These are phyloP conservation scores for Lactarius pseudohatsudake DNA, from an alignment of 768 basidiomycete species.

Conservation along the genomic window DNA sequence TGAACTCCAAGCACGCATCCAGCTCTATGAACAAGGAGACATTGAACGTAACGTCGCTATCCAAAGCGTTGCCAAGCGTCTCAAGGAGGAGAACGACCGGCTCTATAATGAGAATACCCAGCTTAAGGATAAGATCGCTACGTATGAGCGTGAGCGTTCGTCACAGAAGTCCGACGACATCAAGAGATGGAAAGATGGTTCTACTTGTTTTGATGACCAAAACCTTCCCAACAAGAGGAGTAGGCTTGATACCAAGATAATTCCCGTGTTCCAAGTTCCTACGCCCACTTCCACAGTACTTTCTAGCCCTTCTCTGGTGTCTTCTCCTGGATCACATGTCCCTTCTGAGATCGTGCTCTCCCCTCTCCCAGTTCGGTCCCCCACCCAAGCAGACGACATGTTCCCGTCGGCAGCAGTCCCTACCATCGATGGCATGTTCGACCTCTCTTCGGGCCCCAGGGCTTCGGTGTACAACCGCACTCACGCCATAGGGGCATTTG, in stretches of 20 bases:
- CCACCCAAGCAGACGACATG: slow-evolving; percentile 35
- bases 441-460: slow-evolving; percentile 39
- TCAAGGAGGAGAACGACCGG: slow-evolving; percentile 84
- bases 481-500: slow-evolving; percentile 45
- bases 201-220: slow-evolving; percentile 29
- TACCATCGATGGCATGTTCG: slow-evolving; percentile 38
- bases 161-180: slow-evolving; percentile 40
- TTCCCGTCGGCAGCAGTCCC: slow-evolving; percentile 36
- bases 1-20: slow-evolving; percentile 82
- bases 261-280: slow-evolving; percentile 32
- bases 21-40: slow-evolving; percentile 87
- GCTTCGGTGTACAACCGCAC: slow-evolving; percentile 32
- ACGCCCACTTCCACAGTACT: slow-evolving; percentile 36
- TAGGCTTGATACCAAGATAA: slow-evolving; percentile 34
- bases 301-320: slow-evolving; percentile 48
- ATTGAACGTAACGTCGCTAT: slow-evolving; percentile 83
- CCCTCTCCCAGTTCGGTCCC: slow-evolving; percentile 33
- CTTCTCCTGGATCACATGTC: slow-evolving; percentile 48
- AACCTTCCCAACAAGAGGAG: slow-evolving; percentile 39
- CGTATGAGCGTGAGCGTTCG: slow-evolving; percentile 33
- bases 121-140: slow-evolving; percentile 47
- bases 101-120: slow-evolving; percentile 65
- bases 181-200: slow-evolving; percentile 60
- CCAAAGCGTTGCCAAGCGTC: slow-evolving; percentile 76
- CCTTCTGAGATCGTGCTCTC: slow-evolving; percentile 36